A percentile compares a stretch with the other conserved stretches of the same genome.
Conservation (phyloP, 2,329 filamentous ascomycete genomes). For the Scopulariopsis brevicaulis region DNA sequence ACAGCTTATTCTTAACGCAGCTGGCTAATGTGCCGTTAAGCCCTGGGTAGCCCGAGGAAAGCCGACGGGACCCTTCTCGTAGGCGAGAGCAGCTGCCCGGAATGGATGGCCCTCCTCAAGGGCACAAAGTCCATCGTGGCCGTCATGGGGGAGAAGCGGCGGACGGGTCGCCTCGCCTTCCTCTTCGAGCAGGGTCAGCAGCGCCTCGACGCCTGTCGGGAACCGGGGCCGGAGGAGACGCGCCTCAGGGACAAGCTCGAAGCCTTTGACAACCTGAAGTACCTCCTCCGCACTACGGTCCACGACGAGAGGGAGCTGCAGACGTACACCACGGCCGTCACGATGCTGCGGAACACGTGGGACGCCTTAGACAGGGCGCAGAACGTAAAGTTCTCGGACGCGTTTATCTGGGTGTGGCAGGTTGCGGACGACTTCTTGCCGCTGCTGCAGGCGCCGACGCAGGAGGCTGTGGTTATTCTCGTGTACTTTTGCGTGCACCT, state of each 20-base stretch:
- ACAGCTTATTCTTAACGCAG: background rate
- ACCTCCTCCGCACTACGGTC: background rate
- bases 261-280: background rate
- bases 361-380: background rate
- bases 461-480: constrained; percentile 21
- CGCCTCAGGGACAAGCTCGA: background rate
- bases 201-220: background rate
- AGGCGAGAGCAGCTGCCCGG: background rate
- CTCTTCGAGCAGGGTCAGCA: background rate
- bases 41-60: background rate
- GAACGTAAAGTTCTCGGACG: constrained; percentile 21
- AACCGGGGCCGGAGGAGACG: background rate
- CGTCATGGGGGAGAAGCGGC: background rate
- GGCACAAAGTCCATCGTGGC: background rate
- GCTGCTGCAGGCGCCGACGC: constrained; percentile 17
- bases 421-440: constrained; percentile 22
- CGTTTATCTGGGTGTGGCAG: constrained; percentile 26
- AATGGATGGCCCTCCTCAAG: background rate
- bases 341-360: constrained; percentile 13
- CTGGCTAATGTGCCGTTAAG: background rate
- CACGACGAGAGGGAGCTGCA: background rate
- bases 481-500: constrained; percentile 22
- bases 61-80: background rate
- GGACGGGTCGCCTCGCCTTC: background rate
- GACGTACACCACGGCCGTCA: constrained; percentile 19